Conservation (phyloP, 108 stramenopile species). For the Skeletonema costatum region DNA sequence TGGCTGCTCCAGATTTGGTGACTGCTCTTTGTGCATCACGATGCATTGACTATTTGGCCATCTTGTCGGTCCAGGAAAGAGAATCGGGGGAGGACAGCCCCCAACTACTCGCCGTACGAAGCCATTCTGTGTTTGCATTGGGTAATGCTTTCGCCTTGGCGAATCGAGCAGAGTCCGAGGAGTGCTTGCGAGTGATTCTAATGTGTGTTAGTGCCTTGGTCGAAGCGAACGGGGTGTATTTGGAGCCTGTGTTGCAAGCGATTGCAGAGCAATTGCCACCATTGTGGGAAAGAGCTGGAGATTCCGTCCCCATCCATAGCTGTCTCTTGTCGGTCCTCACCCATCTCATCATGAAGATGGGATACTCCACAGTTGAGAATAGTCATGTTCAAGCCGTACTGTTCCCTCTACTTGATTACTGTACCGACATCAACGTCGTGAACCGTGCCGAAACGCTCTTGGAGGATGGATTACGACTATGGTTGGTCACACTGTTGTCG, state of each 20-base stretch:
- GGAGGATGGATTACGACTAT: conserved; percentile 39
- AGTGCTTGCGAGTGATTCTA: conserved; percentile 25
- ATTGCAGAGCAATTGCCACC: conserved; percentile 41
- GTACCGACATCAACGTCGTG: conserved; percentile 33
- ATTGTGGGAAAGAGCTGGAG: conserved; percentile 41
- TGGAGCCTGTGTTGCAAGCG: conserved; percentile 29
- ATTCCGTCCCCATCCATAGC: conserved; percentile 35
- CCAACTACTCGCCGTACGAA: conserved; percentile 16
- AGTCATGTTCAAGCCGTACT: conserved; percentile 35
- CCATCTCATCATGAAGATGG: conserved; percentile 46
- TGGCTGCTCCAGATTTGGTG: conserved; percentile 29
- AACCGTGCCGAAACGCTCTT: conserved; percentile 37
- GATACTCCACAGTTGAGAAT: conserved; percentile 36
- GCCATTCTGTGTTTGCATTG: conserved; percentile 25
- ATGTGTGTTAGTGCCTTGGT: conserved; percentile 35
- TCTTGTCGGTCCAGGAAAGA: conserved; percentile 17
- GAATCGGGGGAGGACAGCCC: conserved; percentile 11
- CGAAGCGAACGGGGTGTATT: conserved; percentile 31
- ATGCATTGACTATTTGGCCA: conserved; percentile 27
- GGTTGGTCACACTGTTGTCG: conserved; percentile 32
- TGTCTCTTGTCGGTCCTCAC: conserved; percentile 37
- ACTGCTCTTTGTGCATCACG: conserved; percentile 36
- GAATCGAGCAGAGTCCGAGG: conserved; percentile 35
- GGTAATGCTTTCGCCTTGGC: conserved; percentile 42
- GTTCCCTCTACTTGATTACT: conserved; percentile 42